Evolutionary conservation across 106 monocot genomes (phyloP).

Genomic region (Allium cepa): DNA sequence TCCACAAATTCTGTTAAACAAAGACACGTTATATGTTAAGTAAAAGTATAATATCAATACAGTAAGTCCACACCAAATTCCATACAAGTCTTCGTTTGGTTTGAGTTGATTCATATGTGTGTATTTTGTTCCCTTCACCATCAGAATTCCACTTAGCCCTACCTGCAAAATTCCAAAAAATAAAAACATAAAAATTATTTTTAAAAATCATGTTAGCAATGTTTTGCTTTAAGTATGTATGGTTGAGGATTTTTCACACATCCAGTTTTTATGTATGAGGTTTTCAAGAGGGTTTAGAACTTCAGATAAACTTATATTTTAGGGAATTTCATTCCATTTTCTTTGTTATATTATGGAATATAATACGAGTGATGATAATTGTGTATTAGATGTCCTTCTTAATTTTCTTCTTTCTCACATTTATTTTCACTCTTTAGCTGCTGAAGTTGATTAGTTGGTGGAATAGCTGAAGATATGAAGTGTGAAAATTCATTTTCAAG

Average conservation of each 20-base stretch:
- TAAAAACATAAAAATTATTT: not conserved
- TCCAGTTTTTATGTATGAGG: not conserved
- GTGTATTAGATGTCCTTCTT: no score
- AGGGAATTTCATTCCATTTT: not conserved
- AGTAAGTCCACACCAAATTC: no score
- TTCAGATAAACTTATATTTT: not conserved
- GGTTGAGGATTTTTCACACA: not conserved
- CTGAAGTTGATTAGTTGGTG: no score
- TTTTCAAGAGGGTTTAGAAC: not conserved
- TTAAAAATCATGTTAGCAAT: not conserved
- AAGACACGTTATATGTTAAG: no score
- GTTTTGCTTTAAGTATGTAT: not conserved
- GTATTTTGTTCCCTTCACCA: conserved; percentile 74
- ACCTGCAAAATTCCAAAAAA: conserved; percentile 28
- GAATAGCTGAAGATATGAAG: no score
- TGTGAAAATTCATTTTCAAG: no score
- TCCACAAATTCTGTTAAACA: no score
- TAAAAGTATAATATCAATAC: no score
- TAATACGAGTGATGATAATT: no score
- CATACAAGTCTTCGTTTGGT: conserved; percentile 35
- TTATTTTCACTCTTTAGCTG: no score
- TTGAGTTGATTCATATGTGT: conserved; percentile 45
- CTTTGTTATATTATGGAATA: not conserved
- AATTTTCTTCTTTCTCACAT: no score
- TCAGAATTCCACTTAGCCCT: conserved; percentile 79